Percentiles rank a stretch among this genome's conserved stretches.
These are phyloP conservation scores for Scheffersomyces lignicola DNA, from an alignment of 1,139 yeast genomes.

Conservation along the genomic window DNA sequence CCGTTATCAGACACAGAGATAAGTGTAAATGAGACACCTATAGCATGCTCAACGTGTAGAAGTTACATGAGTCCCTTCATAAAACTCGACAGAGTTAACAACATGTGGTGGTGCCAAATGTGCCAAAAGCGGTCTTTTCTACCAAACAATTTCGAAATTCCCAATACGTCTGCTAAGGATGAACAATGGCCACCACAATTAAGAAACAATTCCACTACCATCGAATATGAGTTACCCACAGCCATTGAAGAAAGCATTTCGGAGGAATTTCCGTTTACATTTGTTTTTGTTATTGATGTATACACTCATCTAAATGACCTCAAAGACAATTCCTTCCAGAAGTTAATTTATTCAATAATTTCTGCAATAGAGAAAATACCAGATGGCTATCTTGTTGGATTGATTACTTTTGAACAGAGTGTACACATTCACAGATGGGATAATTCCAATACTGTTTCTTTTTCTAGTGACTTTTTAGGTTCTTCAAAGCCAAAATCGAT, in stretches of 20 bases:
- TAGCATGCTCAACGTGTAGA: conserved; percentile 28
- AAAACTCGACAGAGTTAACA: conserved; percentile 28
- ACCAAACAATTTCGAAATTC: conserved; percentile 20
- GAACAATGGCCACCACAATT: conserved; percentile 30
- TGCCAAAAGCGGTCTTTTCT: conserved; percentile 27
- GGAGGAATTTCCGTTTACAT: conserved; percentile 14
- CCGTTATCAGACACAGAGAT: conserved; percentile 24
- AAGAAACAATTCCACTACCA: conserved; percentile 21
- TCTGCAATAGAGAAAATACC: conserved; percentile 22
- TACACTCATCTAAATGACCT: conserved; percentile 27
- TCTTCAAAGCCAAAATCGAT: neutral
- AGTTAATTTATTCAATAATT: conserved; percentile 18
- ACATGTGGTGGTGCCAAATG: conserved; percentile 45
- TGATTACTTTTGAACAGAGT: conserved; percentile 30
- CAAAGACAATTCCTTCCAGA: conserved; percentile 18
- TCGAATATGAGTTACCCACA: conserved; percentile 30
- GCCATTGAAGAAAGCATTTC: conserved; percentile 17
- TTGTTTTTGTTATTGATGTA: conserved; percentile 28
- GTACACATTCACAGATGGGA: conserved; percentile 27
- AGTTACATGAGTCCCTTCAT: conserved; percentile 29
- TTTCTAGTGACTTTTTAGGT: neutral
- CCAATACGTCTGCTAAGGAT: conserved; percentile 13
- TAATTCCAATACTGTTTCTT: too few species aligned
- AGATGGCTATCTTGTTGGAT: conserved; percentile 20
- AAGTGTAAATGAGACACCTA: conserved; percentile 13